Evolutionary conservation across 371 early-diverging fungal genomes (phyloP).

Genomic region (Umbelopsis sp.): DNA sequence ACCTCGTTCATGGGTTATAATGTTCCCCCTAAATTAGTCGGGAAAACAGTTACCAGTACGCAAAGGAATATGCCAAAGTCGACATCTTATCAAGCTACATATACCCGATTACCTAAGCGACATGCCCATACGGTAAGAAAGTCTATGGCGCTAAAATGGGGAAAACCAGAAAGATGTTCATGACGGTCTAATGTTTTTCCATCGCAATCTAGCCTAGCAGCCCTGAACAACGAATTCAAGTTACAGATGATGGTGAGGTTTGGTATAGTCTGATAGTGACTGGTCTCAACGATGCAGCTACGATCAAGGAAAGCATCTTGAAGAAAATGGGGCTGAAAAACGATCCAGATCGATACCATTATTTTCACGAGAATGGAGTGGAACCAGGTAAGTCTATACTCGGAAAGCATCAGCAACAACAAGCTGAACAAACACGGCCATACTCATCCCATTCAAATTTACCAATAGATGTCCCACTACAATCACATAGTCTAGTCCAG

Average conservation of each 20-base stretch:
- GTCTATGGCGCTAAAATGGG: neutral
- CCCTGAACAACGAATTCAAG: slow-evolving; percentile 36
- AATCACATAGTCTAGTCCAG: slow-evolving; percentile 40
- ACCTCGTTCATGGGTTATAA: slow-evolving; percentile 24
- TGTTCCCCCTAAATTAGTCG: slow-evolving; percentile 21
- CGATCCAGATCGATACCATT: slow-evolving; percentile 34
- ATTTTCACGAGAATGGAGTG: slow-evolving; percentile 50
- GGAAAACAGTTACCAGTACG: neutral
- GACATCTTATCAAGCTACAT: neutral
- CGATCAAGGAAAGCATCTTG: slow-evolving; percentile 42
- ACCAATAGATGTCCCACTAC: slow-evolving; percentile 36
- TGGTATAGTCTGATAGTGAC: slow-evolving; percentile 50
- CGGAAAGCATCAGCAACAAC: neutral
- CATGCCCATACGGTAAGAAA: slow-evolving; percentile 19
- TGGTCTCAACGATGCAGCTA: slow-evolving; percentile 39
- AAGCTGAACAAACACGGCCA: neutral
- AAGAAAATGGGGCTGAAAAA: slow-evolving; percentile 44
- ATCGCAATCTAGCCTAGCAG: slow-evolving; percentile 5
- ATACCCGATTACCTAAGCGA: slow-evolving; percentile 16
- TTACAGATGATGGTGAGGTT: slow-evolving; percentile 44
- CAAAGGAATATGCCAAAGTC: slow-evolving; percentile 9
- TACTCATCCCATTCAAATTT: neutral
- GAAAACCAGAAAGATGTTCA: no score
- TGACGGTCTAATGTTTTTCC: no score
- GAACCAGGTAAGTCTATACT: slow-evolving; percentile 33